Base-by-base conservation (phyloP, 495 filamentous ascomycete species). In the Xylaria cubensis region DNA sequence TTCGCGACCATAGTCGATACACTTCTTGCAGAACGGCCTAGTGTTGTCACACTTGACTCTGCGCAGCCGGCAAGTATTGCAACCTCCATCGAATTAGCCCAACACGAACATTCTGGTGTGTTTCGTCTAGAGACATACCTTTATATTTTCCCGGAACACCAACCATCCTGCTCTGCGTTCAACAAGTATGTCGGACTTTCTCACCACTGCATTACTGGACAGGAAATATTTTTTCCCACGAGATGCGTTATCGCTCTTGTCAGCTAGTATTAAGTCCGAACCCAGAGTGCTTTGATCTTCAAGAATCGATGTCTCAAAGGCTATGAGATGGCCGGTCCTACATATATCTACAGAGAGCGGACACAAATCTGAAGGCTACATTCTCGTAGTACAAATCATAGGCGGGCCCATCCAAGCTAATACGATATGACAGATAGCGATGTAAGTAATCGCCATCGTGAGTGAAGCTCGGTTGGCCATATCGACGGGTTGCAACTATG, bases 11-110 rank as follows among this genome's bases (percentile, higher is more conserved):
- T 87, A 87, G 83, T 90, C 87, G 59, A 84, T 83, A 78, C 90
- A 91, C 71, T 90, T 90, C 71, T 85, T 85, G 76, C 90, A 91
- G 64, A 86, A 85, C 6, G 90, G 90, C 34, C 85, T 86, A 58
- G 86, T 85, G 82, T 91, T 91, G 74, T 89, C 88, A 81, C 88
- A 90, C 73, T 82, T 82, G 67, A 84, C 82, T 70, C 82, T 72
- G 19, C 83, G 80, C 41, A 76, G 61, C 44, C 82, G 81, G 70
- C 83, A 85, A 63, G 82, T 83, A 77, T 84, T 82, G 74, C 83
- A 84, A 4, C 83, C 72, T 73, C 10, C 41, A 61, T 41, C 3
- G 21, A 61, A 19, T 72, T 61, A 68, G 71, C 46, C 26, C 17
- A 39, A 21, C 46, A 19, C 44, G 26, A n/a, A 41, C 4, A 42